Evolutionary conservation across 108 stramenopile genomes (phyloP).

Genomic region (Fragilaria crotonensis): DNA sequence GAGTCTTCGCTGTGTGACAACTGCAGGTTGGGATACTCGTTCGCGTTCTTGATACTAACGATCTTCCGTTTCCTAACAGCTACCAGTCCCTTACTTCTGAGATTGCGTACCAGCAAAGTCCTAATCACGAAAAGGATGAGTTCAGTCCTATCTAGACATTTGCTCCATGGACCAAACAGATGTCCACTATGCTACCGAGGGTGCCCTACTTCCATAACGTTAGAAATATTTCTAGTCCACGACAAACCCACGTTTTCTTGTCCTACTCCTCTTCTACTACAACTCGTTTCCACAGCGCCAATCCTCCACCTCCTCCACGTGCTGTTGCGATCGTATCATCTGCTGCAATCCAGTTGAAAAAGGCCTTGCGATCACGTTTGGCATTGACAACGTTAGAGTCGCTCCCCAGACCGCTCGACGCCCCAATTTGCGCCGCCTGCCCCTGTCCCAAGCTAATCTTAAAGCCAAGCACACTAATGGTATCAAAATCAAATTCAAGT

Average conservation of each 20-base stretch:
- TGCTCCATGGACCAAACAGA: no score
- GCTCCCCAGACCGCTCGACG: slow-evolving; percentile 67
- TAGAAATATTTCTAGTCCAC: no score
- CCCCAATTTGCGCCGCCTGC: slow-evolving; percentile 54
- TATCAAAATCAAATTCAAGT: slow-evolving; percentile 83
- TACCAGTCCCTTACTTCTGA: slow-evolving; percentile 70
- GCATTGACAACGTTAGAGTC: slow-evolving; percentile 66
- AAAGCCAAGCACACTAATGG: slow-evolving; percentile 43
- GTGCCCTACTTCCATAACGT: no score
- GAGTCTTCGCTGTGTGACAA: slow-evolving; percentile 7
- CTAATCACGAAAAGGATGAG: slow-evolving; percentile 66
- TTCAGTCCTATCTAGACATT: slow-evolving; percentile 51
- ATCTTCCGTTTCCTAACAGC: slow-evolving; percentile 8
- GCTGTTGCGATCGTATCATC: slow-evolving; percentile 87
- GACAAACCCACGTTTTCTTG: no score
- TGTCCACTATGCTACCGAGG: no score
- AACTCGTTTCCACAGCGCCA: slow-evolving; percentile 85
- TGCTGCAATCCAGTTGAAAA: slow-evolving; percentile 90
- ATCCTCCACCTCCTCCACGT: slow-evolving; percentile 86
- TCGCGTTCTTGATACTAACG: neutral
- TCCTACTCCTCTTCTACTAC: neutral
- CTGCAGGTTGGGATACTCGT: neutral
- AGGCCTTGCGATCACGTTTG: slow-evolving; percentile 52
- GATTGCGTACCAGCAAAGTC: slow-evolving; percentile 70
- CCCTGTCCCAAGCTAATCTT: slow-evolving; percentile 37